phyloP scores from a whole-genome alignment of 2,329 filamentous ascomycete genomes.

The Thelonectria rubi region DNA sequence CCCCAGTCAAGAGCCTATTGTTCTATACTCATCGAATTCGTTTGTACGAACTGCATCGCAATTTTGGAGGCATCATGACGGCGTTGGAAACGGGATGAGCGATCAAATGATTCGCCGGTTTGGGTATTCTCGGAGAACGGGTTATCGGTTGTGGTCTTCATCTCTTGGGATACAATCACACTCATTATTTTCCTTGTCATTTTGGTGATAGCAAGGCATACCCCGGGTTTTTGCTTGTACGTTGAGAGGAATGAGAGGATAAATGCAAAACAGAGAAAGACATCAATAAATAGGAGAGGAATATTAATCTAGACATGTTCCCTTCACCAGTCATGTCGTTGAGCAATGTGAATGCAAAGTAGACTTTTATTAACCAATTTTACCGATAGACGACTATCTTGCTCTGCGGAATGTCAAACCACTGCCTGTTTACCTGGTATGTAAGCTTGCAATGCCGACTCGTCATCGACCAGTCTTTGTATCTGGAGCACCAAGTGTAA shows the following conservation, averaged over 20 bases:
- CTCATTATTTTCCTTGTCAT: constrained; percentile 10
- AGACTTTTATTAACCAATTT: neutral
- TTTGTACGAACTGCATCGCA: constrained; percentile 29
- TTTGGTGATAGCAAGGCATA: constrained; percentile 9
- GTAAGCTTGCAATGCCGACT: constrained; percentile 1
- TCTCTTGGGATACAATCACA: constrained; percentile 8
- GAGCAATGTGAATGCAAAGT: neutral
- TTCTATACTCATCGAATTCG: constrained; percentile 33
- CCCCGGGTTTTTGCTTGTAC: neutral
- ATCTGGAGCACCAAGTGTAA: neutral
- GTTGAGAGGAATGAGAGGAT: neutral
- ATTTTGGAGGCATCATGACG: constrained; percentile 33
- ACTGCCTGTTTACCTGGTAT: neutral
- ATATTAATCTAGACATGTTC: constrained; percentile 1
- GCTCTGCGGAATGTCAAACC: neutral
- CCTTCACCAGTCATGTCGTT: neutral
- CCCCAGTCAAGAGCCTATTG: constrained; percentile 1
- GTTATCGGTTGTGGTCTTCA: constrained; percentile 2
- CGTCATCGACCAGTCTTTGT: neutral
- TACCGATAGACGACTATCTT: neutral
- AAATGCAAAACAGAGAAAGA: neutral
- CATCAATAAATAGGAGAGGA: constrained; percentile 1
- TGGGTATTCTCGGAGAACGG: constrained; percentile 4
- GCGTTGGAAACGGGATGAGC: constrained; percentile 31
- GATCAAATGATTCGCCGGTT: constrained; percentile 4